Evolutionary conservation across 495 filamentous ascomycete genomes (phyloP).

Genomic region (Lophium mytilinum): DNA sequence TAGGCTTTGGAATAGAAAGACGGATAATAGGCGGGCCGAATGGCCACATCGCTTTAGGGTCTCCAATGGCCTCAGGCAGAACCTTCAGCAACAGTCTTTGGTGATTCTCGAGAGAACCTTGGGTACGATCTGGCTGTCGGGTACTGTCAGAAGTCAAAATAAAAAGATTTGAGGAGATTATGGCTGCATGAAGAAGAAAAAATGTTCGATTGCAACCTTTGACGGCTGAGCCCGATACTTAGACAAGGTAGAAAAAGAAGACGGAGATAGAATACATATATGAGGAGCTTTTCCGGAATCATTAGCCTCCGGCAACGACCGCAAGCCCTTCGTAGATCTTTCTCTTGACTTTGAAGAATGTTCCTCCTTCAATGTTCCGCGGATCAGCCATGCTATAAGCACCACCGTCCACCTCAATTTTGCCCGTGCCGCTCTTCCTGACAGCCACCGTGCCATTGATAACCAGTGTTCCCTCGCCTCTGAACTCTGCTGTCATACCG

Average conservation of each 20-base stretch:
- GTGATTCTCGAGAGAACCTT: no score
- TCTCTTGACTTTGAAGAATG: slow-evolving; percentile 65
- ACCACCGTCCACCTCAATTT: slow-evolving; percentile 77
- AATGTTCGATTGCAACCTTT: no score
- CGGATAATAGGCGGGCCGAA: no score
- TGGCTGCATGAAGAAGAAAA: no score
- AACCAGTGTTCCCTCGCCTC: slow-evolving; percentile 84
- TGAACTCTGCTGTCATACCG: slow-evolving; percentile 85
- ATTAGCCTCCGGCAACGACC: slow-evolving; percentile 62
- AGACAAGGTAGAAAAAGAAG: neutral
- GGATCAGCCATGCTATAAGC: slow-evolving; percentile 27
- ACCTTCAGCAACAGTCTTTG: no score
- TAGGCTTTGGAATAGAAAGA: no score
- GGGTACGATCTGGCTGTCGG: no score
- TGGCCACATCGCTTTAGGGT: no score
- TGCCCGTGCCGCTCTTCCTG: slow-evolving; percentile 74
- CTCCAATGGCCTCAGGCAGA: no score
- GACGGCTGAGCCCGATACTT: neutral
- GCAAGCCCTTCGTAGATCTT: slow-evolving; percentile 80
- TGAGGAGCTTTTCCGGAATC: neutral
- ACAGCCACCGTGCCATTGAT: slow-evolving; percentile 84
- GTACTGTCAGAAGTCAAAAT: no score
- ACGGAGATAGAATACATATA: neutral
- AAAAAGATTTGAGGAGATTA: no score
- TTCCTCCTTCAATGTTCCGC: slow-evolving; percentile 2